A percentile compares a stretch with the other conserved stretches of the same genome.
Conservation (phyloP, 2,329 filamentous ascomycete genomes). For the Phyllosticta ampelicida region DNA sequence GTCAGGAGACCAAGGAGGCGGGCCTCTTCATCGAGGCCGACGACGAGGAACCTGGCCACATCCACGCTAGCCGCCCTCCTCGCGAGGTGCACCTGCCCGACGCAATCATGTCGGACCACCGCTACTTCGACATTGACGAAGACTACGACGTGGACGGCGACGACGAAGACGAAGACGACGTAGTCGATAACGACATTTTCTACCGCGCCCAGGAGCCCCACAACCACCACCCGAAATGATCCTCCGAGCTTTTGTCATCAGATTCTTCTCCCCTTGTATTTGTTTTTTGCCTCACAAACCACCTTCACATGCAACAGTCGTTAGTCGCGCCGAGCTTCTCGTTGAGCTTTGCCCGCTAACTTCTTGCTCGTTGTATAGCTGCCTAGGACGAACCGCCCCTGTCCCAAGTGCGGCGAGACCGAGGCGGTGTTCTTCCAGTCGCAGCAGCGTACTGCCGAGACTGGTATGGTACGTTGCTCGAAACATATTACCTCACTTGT, state of each 20-base stretch:
- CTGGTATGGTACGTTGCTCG: slow-evolving; percentile 73
- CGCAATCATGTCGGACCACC: slow-evolving; percentile 7
- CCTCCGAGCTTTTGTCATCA: background rate
- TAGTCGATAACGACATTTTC: background rate
- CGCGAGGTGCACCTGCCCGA: slow-evolving; percentile 2
- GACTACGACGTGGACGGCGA: slow-evolving; percentile 10
- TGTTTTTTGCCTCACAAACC: background rate
- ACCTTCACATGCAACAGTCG: slow-evolving; percentile 4
- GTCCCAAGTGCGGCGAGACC: slow-evolving; percentile 71
- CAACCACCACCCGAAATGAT: background rate
- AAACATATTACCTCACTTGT: slow-evolving; percentile 6
- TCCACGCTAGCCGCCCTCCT: slow-evolving; percentile 6
- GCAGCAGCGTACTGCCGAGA: slow-evolving; percentile 91
- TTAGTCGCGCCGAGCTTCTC: slow-evolving; percentile 9
- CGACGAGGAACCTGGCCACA: slow-evolving; percentile 17
- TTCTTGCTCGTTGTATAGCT: slow-evolving; percentile 57
- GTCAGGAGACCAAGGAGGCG: slow-evolving; percentile 32
- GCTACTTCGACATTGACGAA: slow-evolving; percentile 13
- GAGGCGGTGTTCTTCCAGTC: slow-evolving; percentile 99
- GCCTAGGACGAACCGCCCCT: slow-evolving; percentile 76
- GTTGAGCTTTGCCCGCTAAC: slow-evolving; percentile 22
- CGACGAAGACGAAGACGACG: slow-evolving; percentile 3
- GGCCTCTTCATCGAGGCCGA: slow-evolving; percentile 36
- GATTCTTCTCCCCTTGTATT: background rate
- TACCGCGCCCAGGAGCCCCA: background rate